Evolutionary conservation across 176 grass and related monocot species (phyloP), one percentile per base, ranked within the genome.

Genomic region (Lolium rigidum): DNA sequence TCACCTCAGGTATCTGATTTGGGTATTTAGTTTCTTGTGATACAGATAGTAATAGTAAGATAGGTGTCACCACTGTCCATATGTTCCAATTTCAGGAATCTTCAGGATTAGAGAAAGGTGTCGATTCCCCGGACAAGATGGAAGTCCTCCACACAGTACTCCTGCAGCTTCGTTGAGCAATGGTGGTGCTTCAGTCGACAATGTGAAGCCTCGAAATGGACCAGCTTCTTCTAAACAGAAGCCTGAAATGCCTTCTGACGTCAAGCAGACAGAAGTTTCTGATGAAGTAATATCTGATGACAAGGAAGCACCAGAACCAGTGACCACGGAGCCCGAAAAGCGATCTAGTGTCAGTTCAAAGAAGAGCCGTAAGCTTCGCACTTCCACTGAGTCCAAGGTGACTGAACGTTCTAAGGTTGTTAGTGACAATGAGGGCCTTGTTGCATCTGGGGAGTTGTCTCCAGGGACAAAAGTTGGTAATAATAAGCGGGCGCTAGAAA

Each of bases 211-310:
- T 38, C 76, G 76, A 77, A 82, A 77, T 77, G 86, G 90, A 76
- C 85, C 77, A 49, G 61, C 87, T 87, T 90, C 89, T 88, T 87
- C 93, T 78, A 88, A 91, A 82, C 91, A 95, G 62, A 95, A 92
- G 48, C 51, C 74, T 65, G 87, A 90, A 86, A 67, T 69, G 31
- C 56, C 83, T 82, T 83, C 82, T 80, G 41, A 49, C 31, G 71
- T 73, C 46, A 77, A 82, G 65, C 62, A 82, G 63, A 41, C 55
- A 68, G 85, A 84, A 85, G 65, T 50, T 82, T 72, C 79, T 83
- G 74, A 89, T 64, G 80, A 90, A 80, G 70, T 82, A 4, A 81
- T 88, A 43, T 65, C 63, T 71, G 73, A n/a, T 74, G 86, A 67
- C 41, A 85, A 84, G 39, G 89, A 92, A 84, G 69, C 28, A 16